Conservation (phyloP, 1,139 yeast genomes). For the Saccharomyces pastorianus region DNA sequence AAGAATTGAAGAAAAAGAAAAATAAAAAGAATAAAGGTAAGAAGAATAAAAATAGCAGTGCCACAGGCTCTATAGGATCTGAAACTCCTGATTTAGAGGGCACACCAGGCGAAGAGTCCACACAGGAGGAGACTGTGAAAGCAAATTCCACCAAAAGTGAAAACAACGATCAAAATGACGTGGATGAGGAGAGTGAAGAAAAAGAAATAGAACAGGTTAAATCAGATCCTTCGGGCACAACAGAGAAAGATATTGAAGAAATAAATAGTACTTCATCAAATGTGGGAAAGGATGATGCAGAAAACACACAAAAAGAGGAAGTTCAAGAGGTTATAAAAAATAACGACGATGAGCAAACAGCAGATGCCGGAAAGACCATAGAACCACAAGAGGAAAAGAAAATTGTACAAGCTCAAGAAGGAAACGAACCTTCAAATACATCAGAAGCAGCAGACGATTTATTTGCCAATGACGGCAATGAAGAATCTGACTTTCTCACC, state of each 20-base stretch:
- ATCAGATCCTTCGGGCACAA: background rate
- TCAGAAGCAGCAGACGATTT: conserved; percentile 1
- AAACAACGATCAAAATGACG: background rate
- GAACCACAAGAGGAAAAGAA: conserved; percentile 1
- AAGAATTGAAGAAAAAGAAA: conserved; percentile 31
- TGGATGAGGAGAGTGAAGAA: conserved; percentile 1
- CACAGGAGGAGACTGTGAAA: conserved; percentile 5
- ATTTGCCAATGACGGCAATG: conserved; percentile 8
- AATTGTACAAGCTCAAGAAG: background rate
- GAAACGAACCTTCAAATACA: background rate
- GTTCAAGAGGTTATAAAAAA: background rate
- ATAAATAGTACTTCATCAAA: conserved; percentile 1
- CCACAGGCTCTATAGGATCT: conserved; percentile 1
- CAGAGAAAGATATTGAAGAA: conserved; percentile 1
- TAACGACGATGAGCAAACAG: background rate
- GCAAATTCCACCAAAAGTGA: conserved; percentile 3
- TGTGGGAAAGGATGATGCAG: background rate
- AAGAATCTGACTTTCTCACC: conserved; percentile 25
- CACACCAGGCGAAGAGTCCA: conserved; percentile 1
- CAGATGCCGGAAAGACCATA: conserved; percentile 1
- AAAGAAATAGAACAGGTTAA: background rate
- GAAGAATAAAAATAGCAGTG: conserved; percentile 14
- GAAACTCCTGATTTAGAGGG: background rate
- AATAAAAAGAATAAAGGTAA: conserved; percentile 27
- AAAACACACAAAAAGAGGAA: background rate